Evolutionary conservation across 2,329 filamentous ascomycete species (phyloP).

Genomic region (Bipolaris victoriae): DNA sequence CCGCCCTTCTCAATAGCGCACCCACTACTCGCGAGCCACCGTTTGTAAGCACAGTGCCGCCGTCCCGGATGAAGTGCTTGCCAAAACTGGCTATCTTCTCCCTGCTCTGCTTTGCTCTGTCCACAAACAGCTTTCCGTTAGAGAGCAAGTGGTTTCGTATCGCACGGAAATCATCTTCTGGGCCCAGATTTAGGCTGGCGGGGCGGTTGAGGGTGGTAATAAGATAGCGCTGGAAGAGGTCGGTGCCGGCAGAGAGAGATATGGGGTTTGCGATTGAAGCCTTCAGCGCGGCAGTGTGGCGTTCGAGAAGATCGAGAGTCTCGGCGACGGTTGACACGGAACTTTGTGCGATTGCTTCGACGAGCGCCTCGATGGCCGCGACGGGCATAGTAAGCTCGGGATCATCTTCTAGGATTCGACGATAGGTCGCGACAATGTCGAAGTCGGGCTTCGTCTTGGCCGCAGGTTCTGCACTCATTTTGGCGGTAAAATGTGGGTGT

Average conservation of each 20-base stretch:
- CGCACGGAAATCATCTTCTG: slow-evolving; percentile 75
- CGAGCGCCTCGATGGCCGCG: slow-evolving; percentile 89
- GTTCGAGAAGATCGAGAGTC: slow-evolving; percentile 83
- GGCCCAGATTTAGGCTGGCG: slow-evolving; percentile 50
- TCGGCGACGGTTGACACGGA: slow-evolving; percentile 89
- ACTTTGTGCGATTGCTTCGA: slow-evolving; percentile 80
- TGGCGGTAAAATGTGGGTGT: slow-evolving; percentile 13
- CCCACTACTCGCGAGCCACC: slow-evolving; percentile 86
- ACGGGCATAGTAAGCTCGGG: slow-evolving; percentile 93
- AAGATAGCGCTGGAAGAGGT: slow-evolving; percentile 94
- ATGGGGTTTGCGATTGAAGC: slow-evolving; percentile 83
- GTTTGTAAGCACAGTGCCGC: slow-evolving; percentile 84
- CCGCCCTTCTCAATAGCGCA: slow-evolving; percentile 75
- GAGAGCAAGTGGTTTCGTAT: slow-evolving; percentile 82
- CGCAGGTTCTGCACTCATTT: slow-evolving; percentile 34
- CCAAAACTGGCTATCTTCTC: slow-evolving; percentile 83
- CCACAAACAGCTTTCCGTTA: slow-evolving; percentile 86
- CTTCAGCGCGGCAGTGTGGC: slow-evolving; percentile 78
- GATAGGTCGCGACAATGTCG: slow-evolving; percentile 70
- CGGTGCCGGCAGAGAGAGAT: slow-evolving; percentile 89
- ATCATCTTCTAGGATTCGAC: slow-evolving; percentile 69
- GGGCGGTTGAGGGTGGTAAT: slow-evolving; percentile 71
- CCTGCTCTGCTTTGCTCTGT: slow-evolving; percentile 82
- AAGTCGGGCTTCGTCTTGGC: slow-evolving; percentile 38
- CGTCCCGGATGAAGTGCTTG: slow-evolving; percentile 77